These are phyloP conservation scores for Candida sanyaensis DNA, from an alignment of 1,139 yeast species.

Conservation along the genomic window DNA sequence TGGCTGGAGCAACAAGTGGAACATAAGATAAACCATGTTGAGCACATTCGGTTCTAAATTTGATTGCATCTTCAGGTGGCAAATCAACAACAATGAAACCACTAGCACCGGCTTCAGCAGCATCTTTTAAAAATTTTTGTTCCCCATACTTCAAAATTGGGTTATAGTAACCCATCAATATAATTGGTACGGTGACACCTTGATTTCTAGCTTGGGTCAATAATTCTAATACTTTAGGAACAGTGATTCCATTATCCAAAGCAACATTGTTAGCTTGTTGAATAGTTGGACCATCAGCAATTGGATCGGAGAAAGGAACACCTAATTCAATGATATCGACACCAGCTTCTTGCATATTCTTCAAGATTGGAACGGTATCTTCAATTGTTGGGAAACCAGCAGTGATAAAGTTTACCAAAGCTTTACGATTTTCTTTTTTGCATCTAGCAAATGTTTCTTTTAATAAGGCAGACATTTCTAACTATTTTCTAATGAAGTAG, in stretches of 20 bases:
- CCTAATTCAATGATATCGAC: conserved; percentile 95
- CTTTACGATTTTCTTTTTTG: conserved; percentile 76
- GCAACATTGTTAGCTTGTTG: conserved; percentile 84
- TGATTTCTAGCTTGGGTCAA: conserved; percentile 72
- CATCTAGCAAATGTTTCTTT: conserved; percentile 74
- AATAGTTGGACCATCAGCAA: conserved; percentile 98
- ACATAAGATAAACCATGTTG: conserved; percentile 75
- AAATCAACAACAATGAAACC: conserved; percentile 94
- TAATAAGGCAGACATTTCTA: conserved; percentile 62
- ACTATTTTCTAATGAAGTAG: background rate
- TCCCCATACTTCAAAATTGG: conserved; percentile 93
- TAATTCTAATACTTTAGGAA: conserved; percentile 65
- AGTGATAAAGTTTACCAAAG: conserved; percentile 88
- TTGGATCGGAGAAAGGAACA: conserved; percentile 97
- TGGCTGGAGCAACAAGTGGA: conserved; percentile 95
- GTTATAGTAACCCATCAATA: conserved; percentile 97
- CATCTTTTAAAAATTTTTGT: conserved; percentile 71
- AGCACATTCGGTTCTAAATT: conserved; percentile 74
- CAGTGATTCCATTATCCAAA: conserved; percentile 77
- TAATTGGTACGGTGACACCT: conserved; percentile 86
- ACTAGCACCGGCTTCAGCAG: conserved; percentile 87
- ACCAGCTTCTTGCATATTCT: conserved; percentile 92
- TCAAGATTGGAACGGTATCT: conserved; percentile 82
- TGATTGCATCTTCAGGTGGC: conserved; percentile 96
- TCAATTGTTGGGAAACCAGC: conserved; percentile 91